These are phyloP conservation scores for Ceratobasidium sp. DNA, from an alignment of 1,284 basidiomycete species.

Conservation along the genomic window DNA sequence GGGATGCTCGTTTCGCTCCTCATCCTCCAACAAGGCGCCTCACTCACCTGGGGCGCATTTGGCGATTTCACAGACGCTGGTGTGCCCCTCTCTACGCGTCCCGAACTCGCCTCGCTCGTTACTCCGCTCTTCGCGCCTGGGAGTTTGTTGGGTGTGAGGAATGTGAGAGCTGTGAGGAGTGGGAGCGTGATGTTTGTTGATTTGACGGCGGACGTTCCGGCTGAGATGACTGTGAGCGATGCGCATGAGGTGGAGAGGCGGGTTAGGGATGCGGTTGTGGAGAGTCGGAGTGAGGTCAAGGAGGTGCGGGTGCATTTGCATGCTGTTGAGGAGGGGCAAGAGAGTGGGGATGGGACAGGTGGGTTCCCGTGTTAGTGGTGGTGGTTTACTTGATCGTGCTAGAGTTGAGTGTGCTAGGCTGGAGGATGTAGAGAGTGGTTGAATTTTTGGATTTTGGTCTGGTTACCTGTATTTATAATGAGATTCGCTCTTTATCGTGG, in stretches of 20 bases:
- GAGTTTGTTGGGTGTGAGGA: slow-evolving; percentile 67
- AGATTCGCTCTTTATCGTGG: no score
- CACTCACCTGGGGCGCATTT: slow-evolving; percentile 78
- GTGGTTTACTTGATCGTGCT: no score
- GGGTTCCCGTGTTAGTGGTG: slow-evolving; percentile 26
- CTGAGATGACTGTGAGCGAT: slow-evolving; percentile 69
- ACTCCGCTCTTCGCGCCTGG: slow-evolving; percentile 45
- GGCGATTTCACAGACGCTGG: slow-evolving; percentile 89
- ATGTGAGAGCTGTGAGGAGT: slow-evolving; percentile 81
- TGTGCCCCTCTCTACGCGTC: slow-evolving; percentile 68
- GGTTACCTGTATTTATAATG: no score
- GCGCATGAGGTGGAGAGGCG: slow-evolving; percentile 70
- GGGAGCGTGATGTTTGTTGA: slow-evolving; percentile 83
- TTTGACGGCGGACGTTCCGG: slow-evolving; percentile 76
- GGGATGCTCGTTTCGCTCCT: slow-evolving; percentile 92
- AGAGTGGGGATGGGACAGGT: slow-evolving; percentile 14
- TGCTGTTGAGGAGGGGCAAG: slow-evolving; percentile 47
- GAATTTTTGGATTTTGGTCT: no score
- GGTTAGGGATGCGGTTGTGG: slow-evolving; percentile 72
- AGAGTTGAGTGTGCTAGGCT: no score
- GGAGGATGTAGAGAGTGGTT: no score
- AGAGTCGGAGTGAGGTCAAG: slow-evolving; percentile 75
- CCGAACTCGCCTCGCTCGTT: slow-evolving; percentile 50
- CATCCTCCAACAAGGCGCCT: slow-evolving; percentile 87
- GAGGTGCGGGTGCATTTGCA: slow-evolving; percentile 82